Evolutionary conservation across 352 stramenopile species (phyloP).

Genomic region (Pythium brachiatum): DNA sequence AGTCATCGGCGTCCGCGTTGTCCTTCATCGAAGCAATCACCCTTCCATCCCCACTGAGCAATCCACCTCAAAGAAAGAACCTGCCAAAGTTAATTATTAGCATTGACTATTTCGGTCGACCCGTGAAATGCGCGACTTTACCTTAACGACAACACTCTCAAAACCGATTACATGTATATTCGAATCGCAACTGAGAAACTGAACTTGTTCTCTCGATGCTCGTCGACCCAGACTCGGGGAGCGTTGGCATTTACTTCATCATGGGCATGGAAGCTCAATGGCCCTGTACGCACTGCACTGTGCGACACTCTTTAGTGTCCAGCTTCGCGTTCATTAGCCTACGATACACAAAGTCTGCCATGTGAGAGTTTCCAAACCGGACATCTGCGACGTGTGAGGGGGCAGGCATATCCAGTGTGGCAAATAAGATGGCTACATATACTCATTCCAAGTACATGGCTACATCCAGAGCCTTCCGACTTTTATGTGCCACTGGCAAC

Average conservation of each 20-base stretch:
- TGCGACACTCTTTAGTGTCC: too few species aligned
- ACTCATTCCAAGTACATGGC: constrained; percentile 17
- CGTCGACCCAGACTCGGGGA: too few species aligned
- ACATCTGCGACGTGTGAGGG: constrained; percentile 25
- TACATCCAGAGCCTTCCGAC: neutral
- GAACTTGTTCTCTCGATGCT: too few species aligned
- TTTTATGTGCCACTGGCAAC: neutral
- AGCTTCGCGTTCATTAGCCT: neutral
- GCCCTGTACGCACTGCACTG: too few species aligned
- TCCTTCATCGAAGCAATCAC: neutral
- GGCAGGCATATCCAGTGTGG: constrained; percentile 2
- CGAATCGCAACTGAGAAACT: too few species aligned
- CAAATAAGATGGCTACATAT: constrained; percentile 31
- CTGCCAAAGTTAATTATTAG: too few species aligned
- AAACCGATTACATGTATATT: too few species aligned
- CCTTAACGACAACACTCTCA: too few species aligned
- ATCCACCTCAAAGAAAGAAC: neutral
- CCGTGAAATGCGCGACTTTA: too few species aligned
- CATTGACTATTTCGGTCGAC: too few species aligned
- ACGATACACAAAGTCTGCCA: neutral
- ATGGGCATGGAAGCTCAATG: too few species aligned
- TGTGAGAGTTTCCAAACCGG: neutral
- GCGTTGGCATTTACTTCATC: too few species aligned
- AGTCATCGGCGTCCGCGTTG: neutral
- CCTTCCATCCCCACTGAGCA: neutral